Conservation (phyloP, 495 filamentous ascomycete genomes). For the Pseudoneurospora amorphoporcata region DNA sequence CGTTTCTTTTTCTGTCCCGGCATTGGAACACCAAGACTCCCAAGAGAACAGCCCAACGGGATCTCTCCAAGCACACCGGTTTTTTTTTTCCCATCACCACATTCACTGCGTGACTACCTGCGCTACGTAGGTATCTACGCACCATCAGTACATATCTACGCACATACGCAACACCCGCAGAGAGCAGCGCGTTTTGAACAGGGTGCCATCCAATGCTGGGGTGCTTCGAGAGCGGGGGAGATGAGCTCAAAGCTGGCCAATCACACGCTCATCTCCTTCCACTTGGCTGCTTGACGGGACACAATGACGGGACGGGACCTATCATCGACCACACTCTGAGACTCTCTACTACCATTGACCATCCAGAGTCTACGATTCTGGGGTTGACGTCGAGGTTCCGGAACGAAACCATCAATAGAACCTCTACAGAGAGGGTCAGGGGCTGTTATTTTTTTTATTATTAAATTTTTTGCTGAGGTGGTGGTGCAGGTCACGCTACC, state of each 20-base stretch:
- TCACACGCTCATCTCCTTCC: neutral
- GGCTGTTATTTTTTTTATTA: neutral
- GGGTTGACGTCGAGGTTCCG: neutral
- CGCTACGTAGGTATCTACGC: neutral
- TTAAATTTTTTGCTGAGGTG: neutral
- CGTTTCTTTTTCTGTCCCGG: neutral
- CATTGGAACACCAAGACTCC: neutral
- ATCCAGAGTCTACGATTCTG: neutral
- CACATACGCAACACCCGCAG: neutral
- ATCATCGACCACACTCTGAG: neutral
- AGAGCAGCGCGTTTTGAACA: neutral
- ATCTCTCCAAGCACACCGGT: neutral
- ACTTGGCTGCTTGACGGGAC: neutral
- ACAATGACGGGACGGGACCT: neutral
- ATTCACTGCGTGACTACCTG: neutral
- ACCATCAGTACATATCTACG: neutral
- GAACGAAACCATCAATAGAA: neutral
- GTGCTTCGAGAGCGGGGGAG: neutral
- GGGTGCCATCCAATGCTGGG: neutral
- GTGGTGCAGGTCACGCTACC: neutral
- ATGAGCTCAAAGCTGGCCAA: conserved; percentile 3
- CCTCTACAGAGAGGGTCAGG: neutral
- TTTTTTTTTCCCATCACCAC: neutral
- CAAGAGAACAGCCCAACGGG: neutral
- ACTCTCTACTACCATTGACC: neutral